These are phyloP conservation scores for Colletotrichum sp. DNA, from an alignment of 2,329 filamentous ascomycete genomes.

Conservation along the genomic window DNA sequence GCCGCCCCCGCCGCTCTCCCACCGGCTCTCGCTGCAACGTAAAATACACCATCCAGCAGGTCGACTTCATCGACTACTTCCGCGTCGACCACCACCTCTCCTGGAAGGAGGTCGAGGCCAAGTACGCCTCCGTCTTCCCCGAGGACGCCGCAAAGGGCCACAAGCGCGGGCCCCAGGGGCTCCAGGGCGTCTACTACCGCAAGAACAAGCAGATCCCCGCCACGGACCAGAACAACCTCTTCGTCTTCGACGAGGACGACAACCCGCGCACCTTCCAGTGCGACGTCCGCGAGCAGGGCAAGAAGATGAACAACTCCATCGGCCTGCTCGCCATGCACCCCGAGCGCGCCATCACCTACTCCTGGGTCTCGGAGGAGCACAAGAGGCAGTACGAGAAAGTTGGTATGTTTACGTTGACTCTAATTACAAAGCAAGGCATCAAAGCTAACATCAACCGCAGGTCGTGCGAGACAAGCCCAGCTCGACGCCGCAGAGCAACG, in stretches of 20 bases:
- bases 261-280: slow-evolving; percentile 22
- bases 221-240: slow-evolving; percentile 18
- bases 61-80: slow-evolving; percentile 25
- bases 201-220: slow-evolving; percentile 25
- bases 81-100: slow-evolving; percentile 22
- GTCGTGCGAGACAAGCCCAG: slow-evolving; percentile 19
- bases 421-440: too few species aligned
- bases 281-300: slow-evolving; percentile 28
- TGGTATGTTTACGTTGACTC: slow-evolving; percentile 26
- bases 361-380: slow-evolving; percentile 31
- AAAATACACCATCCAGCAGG: slow-evolving; percentile 25
- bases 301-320: slow-evolving; percentile 27
- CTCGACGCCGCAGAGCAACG: slow-evolving; percentile 18
- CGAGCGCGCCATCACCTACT: slow-evolving; percentile 35
- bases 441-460: background rate
- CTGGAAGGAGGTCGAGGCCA: slow-evolving; percentile 24
- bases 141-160: slow-evolving; percentile 19
- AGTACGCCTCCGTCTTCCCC: slow-evolving; percentile 22
- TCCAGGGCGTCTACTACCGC: slow-evolving; percentile 23
- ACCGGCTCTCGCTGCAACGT: slow-evolving; percentile 23
- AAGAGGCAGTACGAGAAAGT: slow-evolving; percentile 27
- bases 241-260: slow-evolving; percentile 23
- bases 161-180: slow-evolving; percentile 19
- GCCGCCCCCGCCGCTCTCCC: slow-evolving; percentile 16
- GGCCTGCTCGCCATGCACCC: slow-evolving; percentile 35